These are phyloP conservation scores for Trichopus zeylanicus DNA, from an alignment of 116 monocot genomes.

Conservation along the genomic window DNA sequence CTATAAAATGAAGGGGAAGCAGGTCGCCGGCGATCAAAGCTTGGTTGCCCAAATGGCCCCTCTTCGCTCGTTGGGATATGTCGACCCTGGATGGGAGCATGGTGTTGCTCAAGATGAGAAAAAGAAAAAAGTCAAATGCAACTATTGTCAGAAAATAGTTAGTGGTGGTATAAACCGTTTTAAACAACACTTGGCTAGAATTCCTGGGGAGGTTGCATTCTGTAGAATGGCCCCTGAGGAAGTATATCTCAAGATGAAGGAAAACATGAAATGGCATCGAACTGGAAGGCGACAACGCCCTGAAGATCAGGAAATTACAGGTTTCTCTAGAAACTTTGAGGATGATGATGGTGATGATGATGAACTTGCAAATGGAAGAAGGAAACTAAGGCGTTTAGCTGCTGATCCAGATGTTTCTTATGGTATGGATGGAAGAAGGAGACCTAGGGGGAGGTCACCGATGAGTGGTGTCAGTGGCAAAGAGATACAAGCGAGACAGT, in stretches of 20 bases:
- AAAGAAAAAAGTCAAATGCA: slow-evolving; percentile 60
- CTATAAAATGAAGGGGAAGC: slow-evolving; percentile 18
- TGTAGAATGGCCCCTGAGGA: slow-evolving; percentile 65
- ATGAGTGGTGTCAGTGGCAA: slow-evolving; percentile 2
- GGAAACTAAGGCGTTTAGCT: slow-evolving; percentile 5
- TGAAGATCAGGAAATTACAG: slow-evolving; percentile 23
- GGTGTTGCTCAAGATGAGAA: slow-evolving; percentile 46
- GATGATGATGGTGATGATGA: slow-evolving; percentile 28
- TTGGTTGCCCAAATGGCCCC: slow-evolving; percentile 14
- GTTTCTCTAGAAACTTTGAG: slow-evolving; percentile 22
- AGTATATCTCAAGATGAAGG: slow-evolving; percentile 61
- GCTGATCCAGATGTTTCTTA: slow-evolving; percentile 14
- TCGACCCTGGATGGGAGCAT: slow-evolving; percentile 67
- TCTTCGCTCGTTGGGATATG: slow-evolving; percentile 38
- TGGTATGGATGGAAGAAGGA: slow-evolving; percentile 10
- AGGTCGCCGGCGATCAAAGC: slow-evolving; percentile 7
- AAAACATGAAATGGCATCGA: slow-evolving; percentile 60
- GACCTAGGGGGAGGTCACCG: slow-evolving; percentile 16
- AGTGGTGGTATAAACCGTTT: slow-evolving; percentile 63
- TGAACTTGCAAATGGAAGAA: slow-evolving; percentile 18
- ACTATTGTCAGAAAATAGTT: slow-evolving; percentile 52
- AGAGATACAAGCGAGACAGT: slow-evolving; percentile 13
- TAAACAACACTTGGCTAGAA: slow-evolving; percentile 60
- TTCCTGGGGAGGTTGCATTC: slow-evolving; percentile 59
- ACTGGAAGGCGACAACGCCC: slow-evolving; percentile 33